phyloP scores from a whole-genome alignment of 345 rosid species.

The Sisymbrium irio region DNA sequence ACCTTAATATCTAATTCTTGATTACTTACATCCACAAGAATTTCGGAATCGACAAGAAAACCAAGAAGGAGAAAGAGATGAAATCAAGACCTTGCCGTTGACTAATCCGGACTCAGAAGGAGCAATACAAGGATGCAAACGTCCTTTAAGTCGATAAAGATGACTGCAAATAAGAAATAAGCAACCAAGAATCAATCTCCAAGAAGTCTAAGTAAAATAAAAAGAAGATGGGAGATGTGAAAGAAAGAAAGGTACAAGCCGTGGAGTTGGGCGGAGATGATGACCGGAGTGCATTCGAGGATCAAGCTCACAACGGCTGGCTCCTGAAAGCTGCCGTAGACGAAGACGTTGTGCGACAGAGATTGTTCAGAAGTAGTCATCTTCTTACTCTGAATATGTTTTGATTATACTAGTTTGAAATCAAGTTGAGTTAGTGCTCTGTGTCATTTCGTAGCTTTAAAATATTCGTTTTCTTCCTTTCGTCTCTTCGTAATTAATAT shows the following conservation, averaged over 20 bases:
- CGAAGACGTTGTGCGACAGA: constrained; percentile 55
- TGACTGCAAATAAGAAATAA: constrained; percentile 42
- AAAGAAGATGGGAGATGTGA: background rate
- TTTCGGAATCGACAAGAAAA: background rate
- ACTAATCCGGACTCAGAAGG: constrained; percentile 49
- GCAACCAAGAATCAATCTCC: background rate
- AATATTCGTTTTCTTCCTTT: background rate
- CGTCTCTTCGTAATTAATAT: no score
- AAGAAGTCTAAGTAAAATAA: background rate
- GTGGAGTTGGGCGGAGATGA: constrained; percentile 56
- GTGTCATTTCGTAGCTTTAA: no score
- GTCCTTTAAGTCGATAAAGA: constrained; percentile 74
- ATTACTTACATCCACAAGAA: background rate
- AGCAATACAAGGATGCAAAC: constrained; percentile 81
- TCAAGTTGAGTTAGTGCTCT: background rate
- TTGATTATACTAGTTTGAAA: background rate
- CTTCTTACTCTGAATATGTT: background rate
- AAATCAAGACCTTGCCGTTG: constrained; percentile 39
- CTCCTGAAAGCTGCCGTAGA: constrained; percentile 77
- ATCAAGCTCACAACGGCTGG: constrained; percentile 70
- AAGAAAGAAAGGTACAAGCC: constrained; percentile 45
- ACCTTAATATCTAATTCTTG: background rate
- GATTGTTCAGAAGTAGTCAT: constrained; percentile 12
- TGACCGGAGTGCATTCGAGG: constrained; percentile 55
- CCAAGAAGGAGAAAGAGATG: background rate